Percentiles rank a stretch among this genome's conserved stretches.
These are phyloP conservation scores for Irpex sp. DNA, from an alignment of 1,284 basidiomycete genomes.

Conservation along the genomic window DNA sequence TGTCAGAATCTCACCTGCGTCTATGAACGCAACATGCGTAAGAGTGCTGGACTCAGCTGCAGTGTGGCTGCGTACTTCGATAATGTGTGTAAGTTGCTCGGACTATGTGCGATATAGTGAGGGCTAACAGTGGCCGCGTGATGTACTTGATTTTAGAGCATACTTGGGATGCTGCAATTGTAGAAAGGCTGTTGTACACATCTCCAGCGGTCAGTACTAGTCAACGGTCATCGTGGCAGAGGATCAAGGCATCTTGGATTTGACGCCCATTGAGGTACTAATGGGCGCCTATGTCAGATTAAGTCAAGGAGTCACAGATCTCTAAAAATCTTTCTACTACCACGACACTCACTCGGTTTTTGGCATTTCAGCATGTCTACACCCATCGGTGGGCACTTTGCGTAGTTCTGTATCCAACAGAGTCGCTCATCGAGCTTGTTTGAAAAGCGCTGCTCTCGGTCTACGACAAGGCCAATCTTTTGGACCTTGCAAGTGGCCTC, in stretches of 20 bases:
- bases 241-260: neutral
- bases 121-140: too few relatives aligned
- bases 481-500: constrained; percentile 88
- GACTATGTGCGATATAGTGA: too few relatives aligned
- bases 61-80: neutral
- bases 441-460: constrained; percentile 85
- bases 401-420: neutral
- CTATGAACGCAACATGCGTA: neutral
- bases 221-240: neutral
- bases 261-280: neutral
- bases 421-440: constrained; percentile 7
- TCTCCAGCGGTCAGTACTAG: too few relatives aligned
- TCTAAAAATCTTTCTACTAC: neutral
- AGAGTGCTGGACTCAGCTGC: neutral
- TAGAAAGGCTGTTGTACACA: neutral
- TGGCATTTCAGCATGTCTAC: constrained; percentile 27
- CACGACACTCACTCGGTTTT: neutral
- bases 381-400: constrained; percentile 30
- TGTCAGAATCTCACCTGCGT: neutral
- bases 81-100: neutral
- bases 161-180: neutral
- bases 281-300: neutral
- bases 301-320: neutral
- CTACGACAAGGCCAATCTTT: constrained; percentile 92
- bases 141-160: neutral